These are phyloP conservation scores for Colletotrichum magnum DNA, from an alignment of 2,329 filamentous ascomycete genomes.

Conservation along the genomic window DNA sequence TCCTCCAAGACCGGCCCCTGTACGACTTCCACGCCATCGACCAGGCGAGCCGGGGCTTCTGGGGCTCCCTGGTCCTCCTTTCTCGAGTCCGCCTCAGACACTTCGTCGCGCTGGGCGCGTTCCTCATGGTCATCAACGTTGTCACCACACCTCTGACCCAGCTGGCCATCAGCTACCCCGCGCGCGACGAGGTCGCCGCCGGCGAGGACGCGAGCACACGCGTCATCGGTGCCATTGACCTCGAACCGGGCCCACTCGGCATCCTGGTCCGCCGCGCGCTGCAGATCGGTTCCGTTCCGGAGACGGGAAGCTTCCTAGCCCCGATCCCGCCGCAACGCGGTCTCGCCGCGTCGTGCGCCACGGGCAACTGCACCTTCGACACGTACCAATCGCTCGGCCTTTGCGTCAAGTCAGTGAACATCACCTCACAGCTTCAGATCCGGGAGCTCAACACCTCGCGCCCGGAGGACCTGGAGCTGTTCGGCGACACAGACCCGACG, in stretches of 20 bases:
- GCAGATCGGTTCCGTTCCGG: neutral
- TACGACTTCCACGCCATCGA: constrained; percentile 37
- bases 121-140: constrained; percentile 15
- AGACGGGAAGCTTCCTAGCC: neutral
- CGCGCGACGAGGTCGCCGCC: neutral
- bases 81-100: constrained; percentile 3
- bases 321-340: no score
- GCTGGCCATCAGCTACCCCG: constrained; percentile 29
- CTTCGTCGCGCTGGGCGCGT: constrained; percentile 14
- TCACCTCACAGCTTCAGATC: neutral
- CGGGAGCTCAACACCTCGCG: neutral
- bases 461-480: no score
- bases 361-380: constrained; percentile 24
- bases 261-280: no score
- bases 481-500: no score
- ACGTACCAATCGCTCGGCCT: constrained; percentile 15
- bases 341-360: neutral
- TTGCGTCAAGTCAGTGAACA: constrained; percentile 14
- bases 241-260: no score
- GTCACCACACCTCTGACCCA: constrained; percentile 33
- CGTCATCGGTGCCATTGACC: no score
- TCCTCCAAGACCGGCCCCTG: constrained; percentile 24
- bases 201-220: neutral
- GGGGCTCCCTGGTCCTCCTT: constrained; percentile 28
- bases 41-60: constrained; percentile 35